phyloP scores from a whole-genome alignment of 2,329 filamentous ascomycete species.

The Aspergillus sergii region DNA sequence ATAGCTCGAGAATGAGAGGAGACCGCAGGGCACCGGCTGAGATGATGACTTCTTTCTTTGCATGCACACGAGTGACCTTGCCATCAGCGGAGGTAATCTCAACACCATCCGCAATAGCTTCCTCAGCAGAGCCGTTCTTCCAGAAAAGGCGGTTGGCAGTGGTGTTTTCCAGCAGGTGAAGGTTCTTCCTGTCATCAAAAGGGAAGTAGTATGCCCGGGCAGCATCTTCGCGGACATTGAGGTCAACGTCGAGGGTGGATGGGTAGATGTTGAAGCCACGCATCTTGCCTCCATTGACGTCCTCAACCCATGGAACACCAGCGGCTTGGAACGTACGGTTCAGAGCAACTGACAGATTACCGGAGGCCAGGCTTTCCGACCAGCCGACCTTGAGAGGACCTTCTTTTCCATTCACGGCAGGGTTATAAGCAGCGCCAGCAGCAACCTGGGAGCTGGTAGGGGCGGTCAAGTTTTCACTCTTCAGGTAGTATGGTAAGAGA shows the following conservation, averaged over 20 bases:
- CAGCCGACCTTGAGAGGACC: constrained; percentile 37
- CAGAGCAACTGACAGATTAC: constrained; percentile 32
- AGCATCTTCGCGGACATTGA: constrained; percentile 50
- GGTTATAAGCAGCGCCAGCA: constrained; percentile 31
- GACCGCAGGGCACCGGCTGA: constrained; percentile 61
- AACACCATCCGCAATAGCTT: constrained; percentile 33
- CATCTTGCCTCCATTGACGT: constrained; percentile 50
- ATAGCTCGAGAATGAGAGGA: constrained; percentile 61
- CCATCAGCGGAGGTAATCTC: constrained; percentile 31
- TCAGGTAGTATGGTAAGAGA: constrained; percentile 35
- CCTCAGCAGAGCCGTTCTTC: constrained; percentile 21
- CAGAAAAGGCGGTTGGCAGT: constrained; percentile 46
- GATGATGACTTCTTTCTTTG: constrained; percentile 58
- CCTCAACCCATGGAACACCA: constrained; percentile 44
- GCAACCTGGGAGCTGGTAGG: constrained; percentile 26
- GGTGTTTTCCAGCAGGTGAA: constrained; percentile 48
- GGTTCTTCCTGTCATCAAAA: constrained; percentile 43
- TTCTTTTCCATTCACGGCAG: constrained; percentile 29
- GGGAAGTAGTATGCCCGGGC: constrained; percentile 54
- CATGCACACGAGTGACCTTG: constrained; percentile 20
- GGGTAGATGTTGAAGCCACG: constrained; percentile 48
- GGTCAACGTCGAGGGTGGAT: constrained; percentile 43
- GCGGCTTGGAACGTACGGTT: constrained; percentile 43
- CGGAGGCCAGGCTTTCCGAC: constrained; percentile 23
- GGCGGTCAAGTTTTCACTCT: constrained; percentile 31